Base-by-base conservation (phyloP, 139 green algal species). In the Marvania coccoides region DNA sequence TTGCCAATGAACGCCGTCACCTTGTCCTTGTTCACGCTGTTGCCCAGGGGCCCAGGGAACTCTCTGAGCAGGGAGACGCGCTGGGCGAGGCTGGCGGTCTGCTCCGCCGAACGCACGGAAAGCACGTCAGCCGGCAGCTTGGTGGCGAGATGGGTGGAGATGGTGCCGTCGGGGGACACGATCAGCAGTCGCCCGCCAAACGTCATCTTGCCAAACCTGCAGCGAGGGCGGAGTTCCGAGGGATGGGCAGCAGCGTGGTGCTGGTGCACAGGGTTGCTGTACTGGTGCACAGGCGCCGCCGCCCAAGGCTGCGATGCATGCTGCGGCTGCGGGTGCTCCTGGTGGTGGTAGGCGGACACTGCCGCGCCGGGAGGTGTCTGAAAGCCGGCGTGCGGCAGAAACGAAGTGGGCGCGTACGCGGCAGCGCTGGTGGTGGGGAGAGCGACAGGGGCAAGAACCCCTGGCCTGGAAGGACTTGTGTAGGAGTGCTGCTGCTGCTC, bases 41-140 rank as follows among this genome's bases (percentile, higher is more conserved):
- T 26, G 14, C 33, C 29, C 9, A 82, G 36, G 2, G 75, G 75
- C 2, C 75, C 75, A 24, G 66, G 72, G 47, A 73, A 82, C 26
- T 34, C 53, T 2, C 64, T 48, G 4, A 81, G 15, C 23, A 70
- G 19, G 35, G 14, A 30, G 31, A 40, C 38, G 23, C 28, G 14
- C 3, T 47, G 47, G 1, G 54, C 15, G 14, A 76, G 6, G 57
- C 63, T 68, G 65, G 34, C 14, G 26, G 34, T 59, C 15, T n/a
- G 15, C 13, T 47, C 15, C 9, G 13, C 19, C 7, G 10, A 29
- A n/a, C 55, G 15, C 12, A 47, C 10, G 7, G 55, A 19, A n/a
- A 15, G 13, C 35, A 63, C 7, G 55, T 47, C 55, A 51, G 26
- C 23, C 13, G n/a, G 30, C 13, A 47, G 55, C 14, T 29, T 6